A percentile compares a stretch with the other conserved stretches of the same genome.
Conservation (phyloP, 2,329 filamentous ascomycete genomes). For the Aspergillus aculeatus region DNA sequence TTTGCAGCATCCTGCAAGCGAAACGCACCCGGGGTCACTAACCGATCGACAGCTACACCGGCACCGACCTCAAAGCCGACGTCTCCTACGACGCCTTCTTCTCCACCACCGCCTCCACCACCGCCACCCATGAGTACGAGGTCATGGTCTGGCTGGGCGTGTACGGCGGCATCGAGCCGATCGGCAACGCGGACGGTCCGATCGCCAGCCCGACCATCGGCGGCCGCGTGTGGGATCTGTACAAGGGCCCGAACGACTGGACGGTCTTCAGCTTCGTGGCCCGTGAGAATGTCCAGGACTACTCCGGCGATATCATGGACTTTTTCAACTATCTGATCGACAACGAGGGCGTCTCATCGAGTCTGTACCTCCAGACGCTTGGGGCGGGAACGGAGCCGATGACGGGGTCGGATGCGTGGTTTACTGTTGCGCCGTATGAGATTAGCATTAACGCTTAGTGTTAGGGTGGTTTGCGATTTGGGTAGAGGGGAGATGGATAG, state of each 20-base stretch:
- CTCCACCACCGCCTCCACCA: constrained; percentile 48
- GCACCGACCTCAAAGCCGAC: constrained; percentile 49
- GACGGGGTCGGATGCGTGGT: constrained; percentile 48
- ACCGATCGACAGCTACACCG: constrained; percentile 40
- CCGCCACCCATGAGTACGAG: constrained; percentile 51
- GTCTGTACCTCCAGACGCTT: constrained; percentile 51
- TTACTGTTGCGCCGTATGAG: constrained; percentile 44
- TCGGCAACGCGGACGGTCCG: constrained; percentile 53
- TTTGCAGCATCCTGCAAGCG: not conserved
- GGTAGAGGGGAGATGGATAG: too few species aligned
- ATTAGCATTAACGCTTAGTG: constrained; percentile 16
- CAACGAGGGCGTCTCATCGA: constrained; percentile 48
- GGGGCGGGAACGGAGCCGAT: constrained; percentile 59
- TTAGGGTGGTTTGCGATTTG: not conserved
- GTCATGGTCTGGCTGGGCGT: constrained; percentile 62
- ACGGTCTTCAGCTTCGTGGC: constrained; percentile 59
- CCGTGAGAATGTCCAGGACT: constrained; percentile 44
- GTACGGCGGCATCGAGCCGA: constrained; percentile 53
- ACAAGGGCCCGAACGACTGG: constrained; percentile 55
- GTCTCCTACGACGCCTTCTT: constrained; percentile 55
- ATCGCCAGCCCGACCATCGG: constrained; percentile 52
- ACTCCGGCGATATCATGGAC: constrained; percentile 53
- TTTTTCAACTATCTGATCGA: constrained; percentile 55
- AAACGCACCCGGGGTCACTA: not conserved
- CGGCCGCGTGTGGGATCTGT: constrained; percentile 55